Evolutionary conservation across 768 basidiomycete genomes (phyloP).

Genomic region (Lactarius trivialis): DNA sequence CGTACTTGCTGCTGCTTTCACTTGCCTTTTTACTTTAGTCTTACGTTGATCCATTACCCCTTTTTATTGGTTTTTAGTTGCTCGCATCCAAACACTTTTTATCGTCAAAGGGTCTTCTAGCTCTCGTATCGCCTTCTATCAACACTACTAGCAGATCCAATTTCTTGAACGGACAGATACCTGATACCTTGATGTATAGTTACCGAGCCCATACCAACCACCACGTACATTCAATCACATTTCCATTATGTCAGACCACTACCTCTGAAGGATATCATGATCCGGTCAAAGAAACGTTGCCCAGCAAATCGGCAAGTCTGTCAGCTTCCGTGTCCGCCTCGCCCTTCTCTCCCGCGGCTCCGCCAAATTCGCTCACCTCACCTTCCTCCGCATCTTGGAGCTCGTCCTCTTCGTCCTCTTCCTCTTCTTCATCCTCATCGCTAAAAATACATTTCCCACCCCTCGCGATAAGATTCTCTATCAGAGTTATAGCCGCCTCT

Average conservation of each 20-base stretch:
- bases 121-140: too few species aligned
- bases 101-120: too few species aligned
- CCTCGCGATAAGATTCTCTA: constrained; percentile 49
- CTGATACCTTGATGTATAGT: too few species aligned
- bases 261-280: constrained; percentile 5
- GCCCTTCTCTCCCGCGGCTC: constrained; percentile 29
- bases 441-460: constrained; percentile 60
- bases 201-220: too few species aligned
- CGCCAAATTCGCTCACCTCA: constrained; percentile 24
- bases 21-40: constrained; percentile 1
- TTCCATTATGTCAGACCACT: background rate
- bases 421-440: constrained; percentile 82
- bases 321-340: constrained; percentile 38
- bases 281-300: constrained; percentile 43
- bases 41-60: constrained; percentile 8
- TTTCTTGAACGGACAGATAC: too few species aligned
- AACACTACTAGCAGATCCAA: too few species aligned
- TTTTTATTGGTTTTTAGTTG: background rate
- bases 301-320: constrained; percentile 61
- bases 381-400: constrained; percentile 33
- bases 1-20: background rate
- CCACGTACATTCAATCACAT: too few species aligned
- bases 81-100: background rate
- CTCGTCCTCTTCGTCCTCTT: constrained; percentile 43
- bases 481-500: constrained; percentile 50